phyloP scores from a whole-genome alignment of 441 rosid genomes.

The Populus hybrid region DNA sequence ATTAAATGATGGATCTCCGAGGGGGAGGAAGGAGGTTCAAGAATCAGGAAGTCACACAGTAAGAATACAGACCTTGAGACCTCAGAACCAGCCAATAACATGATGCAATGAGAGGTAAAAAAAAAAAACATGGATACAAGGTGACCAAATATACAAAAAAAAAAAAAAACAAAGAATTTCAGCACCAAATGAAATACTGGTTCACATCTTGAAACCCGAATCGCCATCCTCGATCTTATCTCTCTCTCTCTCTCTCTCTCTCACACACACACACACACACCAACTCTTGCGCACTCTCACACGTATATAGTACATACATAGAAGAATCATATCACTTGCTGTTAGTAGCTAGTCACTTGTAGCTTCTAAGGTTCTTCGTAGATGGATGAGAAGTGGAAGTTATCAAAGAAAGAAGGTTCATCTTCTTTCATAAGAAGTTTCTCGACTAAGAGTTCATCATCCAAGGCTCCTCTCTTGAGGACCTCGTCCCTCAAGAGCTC shows the following conservation, averaged over 20 bases:
- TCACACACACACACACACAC: neutral
- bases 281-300: constrained; percentile 11
- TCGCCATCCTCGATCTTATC: neutral
- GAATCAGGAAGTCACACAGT: constrained; percentile 16
- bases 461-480: constrained; percentile 62
- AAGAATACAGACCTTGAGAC: constrained; percentile 1
- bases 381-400: constrained; percentile 90
- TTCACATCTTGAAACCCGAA: neutral
- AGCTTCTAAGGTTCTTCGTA: neutral
- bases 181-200: neutral
- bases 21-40: neutral
- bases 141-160: neutral
- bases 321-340: neutral
- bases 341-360: neutral
- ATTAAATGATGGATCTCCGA: constrained; percentile 43
- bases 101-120: neutral
- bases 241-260: constrained; percentile 1
- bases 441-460: constrained; percentile 43
- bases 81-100: neutral
- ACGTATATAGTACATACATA: constrained; percentile 12
- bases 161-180: neutral
- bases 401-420: constrained; percentile 54
- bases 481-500: constrained; percentile 64
- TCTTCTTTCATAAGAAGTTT: constrained; percentile 58
- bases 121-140: neutral